phyloP scores from a whole-genome alignment of 2,329 filamentous ascomycete genomes.

The Fusarium armeniacum region DNA sequence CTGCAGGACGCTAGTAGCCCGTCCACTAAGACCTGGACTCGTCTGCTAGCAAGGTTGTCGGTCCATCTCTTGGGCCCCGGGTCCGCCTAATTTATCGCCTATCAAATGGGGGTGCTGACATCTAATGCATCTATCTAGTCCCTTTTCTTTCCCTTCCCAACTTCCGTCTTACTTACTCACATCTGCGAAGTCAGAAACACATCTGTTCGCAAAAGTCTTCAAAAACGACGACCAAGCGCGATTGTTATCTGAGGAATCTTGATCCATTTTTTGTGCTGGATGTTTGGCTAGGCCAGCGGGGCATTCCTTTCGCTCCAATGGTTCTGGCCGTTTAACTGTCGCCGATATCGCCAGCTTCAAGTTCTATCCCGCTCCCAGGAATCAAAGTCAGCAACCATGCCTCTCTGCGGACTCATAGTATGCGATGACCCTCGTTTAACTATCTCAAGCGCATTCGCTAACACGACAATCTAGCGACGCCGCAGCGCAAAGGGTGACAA shows the following conservation, averaged over 20 bases:
- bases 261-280: neutral
- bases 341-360: constrained; percentile 41
- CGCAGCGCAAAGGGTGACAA: constrained; percentile 34
- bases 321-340: constrained; percentile 34
- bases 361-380: constrained; percentile 17
- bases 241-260: neutral
- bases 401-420: constrained; percentile 46
- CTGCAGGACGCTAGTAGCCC: constrained; percentile 32
- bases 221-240: neutral
- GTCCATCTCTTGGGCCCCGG: constrained; percentile 19
- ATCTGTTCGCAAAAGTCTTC: neutral
- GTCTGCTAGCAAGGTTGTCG: constrained; percentile 29
- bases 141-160: constrained; percentile 28
- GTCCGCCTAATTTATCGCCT: constrained; percentile 39
- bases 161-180: constrained; percentile 7
- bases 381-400: constrained; percentile 34
- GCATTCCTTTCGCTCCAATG: constrained; percentile 42
- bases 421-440: neutral
- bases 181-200: neutral
- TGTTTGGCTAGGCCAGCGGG: constrained; percentile 22
- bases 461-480: constrained; percentile 33
- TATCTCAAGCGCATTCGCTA: constrained; percentile 9
- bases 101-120: constrained; percentile 48
- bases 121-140: constrained; percentile 30
- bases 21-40: constrained; percentile 27